Conservation (phyloP, 2,329 filamentous ascomycete species). For the Macrophomina pseudophaseolina region DNA sequence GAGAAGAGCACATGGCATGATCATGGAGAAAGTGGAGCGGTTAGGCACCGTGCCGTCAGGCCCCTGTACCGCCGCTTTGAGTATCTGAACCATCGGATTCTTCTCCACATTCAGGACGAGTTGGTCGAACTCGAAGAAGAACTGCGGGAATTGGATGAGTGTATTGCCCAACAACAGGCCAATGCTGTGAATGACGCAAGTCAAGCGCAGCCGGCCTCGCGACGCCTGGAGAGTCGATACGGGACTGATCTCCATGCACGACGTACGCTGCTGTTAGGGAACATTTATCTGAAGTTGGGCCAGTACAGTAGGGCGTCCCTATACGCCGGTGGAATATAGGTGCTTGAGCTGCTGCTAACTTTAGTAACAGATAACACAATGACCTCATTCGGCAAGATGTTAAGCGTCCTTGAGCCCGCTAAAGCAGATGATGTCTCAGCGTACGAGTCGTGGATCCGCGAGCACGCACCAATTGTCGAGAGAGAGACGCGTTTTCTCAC, state of each 20-base stretch:
- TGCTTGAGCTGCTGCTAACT: slow-evolving; percentile 1
- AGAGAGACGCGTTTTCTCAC: slow-evolving; percentile 67
- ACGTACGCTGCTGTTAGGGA: slow-evolving; percentile 64
- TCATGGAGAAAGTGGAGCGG: slow-evolving; percentile 27
- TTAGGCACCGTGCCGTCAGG: slow-evolving; percentile 30
- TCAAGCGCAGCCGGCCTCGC: slow-evolving; percentile 59
- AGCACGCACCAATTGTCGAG: slow-evolving; percentile 61
- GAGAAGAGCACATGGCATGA: slow-evolving; percentile 34
- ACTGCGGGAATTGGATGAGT: slow-evolving; percentile 70
- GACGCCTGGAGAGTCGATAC: slow-evolving; percentile 61
- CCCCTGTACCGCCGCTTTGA: slow-evolving; percentile 86
- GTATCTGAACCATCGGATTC: slow-evolving; percentile 77
- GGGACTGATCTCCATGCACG: slow-evolving; percentile 65
- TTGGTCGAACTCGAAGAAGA: slow-evolving; percentile 81
- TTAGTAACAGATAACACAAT: slow-evolving; percentile 60
- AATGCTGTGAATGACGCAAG: slow-evolving; percentile 33
- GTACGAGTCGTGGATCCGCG: slow-evolving; percentile 63
- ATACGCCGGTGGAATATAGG: neutral
- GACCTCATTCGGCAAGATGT: slow-evolving; percentile 60
- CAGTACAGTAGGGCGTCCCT: slow-evolving; percentile 64
- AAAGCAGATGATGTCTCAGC: slow-evolving; percentile 56
- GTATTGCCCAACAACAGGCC: slow-evolving; percentile 51
- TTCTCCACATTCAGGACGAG: slow-evolving; percentile 86
- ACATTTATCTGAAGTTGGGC: slow-evolving; percentile 68
- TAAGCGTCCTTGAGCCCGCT: slow-evolving; percentile 58